Evolutionary conservation across 257 asterid species (phyloP).

Genomic region (Sherardia arvensis): DNA sequence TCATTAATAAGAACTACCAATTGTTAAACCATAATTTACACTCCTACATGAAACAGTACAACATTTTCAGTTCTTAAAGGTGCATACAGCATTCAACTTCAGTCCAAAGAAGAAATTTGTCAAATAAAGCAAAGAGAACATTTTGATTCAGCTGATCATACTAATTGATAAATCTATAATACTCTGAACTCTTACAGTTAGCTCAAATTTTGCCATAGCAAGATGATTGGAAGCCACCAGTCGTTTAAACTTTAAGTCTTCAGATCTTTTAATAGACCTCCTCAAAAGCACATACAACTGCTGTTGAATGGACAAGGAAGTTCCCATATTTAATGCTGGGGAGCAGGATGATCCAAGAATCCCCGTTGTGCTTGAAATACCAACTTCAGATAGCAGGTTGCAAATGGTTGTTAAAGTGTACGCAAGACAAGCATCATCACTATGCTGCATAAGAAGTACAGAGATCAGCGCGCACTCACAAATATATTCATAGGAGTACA

Average conservation of each 20-base stretch:
- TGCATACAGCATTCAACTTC: background rate
- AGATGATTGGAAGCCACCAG: conserved; percentile 86
- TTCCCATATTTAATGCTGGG: conserved; percentile 61
- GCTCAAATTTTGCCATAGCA: conserved; percentile 78
- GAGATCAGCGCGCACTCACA: background rate
- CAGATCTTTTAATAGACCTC: conserved; percentile 90
- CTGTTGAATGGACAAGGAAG: conserved; percentile 77
- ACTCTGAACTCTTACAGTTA: conserved; percentile 42
- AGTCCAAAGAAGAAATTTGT: background rate
- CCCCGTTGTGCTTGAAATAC: conserved; percentile 69
- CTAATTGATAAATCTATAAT: background rate
- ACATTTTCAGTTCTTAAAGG: background rate
- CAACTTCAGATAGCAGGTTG: conserved; percentile 72
- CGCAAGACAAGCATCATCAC: conserved; percentile 89
- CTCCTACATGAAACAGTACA: background rate
- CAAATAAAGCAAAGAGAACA: background rate
- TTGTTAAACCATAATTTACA: conserved; percentile 1
- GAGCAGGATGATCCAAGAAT: conserved; percentile 76
- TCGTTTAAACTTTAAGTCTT: conserved; percentile 66
- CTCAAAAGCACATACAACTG: conserved; percentile 78
- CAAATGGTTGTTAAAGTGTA: conserved; percentile 81
- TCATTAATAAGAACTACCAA: background rate
- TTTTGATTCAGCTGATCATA: background rate
- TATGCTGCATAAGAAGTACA: conserved; percentile 44
- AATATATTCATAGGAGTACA: background rate